These are phyloP conservation scores for Aspergillus persii DNA, from an alignment of 2,329 filamentous ascomycete species.

Conservation along the genomic window DNA sequence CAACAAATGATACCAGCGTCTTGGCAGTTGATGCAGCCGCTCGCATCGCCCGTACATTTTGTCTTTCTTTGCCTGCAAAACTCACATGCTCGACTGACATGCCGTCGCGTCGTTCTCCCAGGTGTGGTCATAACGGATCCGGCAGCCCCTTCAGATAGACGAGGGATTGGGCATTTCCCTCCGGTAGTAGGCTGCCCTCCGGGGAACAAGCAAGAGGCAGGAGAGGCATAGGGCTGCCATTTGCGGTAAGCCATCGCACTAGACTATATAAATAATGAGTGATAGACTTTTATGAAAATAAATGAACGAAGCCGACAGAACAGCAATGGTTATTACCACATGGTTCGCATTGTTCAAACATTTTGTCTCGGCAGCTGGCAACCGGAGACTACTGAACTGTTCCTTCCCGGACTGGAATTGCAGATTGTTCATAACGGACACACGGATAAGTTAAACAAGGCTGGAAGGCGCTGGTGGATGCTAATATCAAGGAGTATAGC, in stretches of 20 bases:
- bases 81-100: slow-evolving; percentile 44
- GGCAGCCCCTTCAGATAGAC: slow-evolving; percentile 27
- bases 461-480: neutral
- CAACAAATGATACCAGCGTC: slow-evolving; percentile 45
- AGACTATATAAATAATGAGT: neutral
- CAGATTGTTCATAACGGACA: neutral
- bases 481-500: too few species aligned
- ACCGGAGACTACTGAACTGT: neutral
- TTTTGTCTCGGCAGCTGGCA: neutral
- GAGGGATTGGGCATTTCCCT: neutral
- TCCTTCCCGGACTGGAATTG: neutral
- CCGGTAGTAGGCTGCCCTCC: too few species aligned
- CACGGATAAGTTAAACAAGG: neutral
- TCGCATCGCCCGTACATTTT: slow-evolving; percentile 47
- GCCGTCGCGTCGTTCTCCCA: slow-evolving; percentile 36
- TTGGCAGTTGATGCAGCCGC: slow-evolving; percentile 44
- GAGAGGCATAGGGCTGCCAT: neutral
- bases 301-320: neutral
- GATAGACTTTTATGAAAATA: neutral
- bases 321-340: neutral
- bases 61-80: slow-evolving; percentile 47
- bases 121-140: slow-evolving; percentile 34
- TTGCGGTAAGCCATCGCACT: neutral
- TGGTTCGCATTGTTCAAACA: neutral
- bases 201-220: too few species aligned